A percentile compares a stretch with the other conserved stretches of the same genome.
phyloP scores from a whole-genome alignment of 176 grass and related monocot species.

The Eragrostis nindensis region DNA sequence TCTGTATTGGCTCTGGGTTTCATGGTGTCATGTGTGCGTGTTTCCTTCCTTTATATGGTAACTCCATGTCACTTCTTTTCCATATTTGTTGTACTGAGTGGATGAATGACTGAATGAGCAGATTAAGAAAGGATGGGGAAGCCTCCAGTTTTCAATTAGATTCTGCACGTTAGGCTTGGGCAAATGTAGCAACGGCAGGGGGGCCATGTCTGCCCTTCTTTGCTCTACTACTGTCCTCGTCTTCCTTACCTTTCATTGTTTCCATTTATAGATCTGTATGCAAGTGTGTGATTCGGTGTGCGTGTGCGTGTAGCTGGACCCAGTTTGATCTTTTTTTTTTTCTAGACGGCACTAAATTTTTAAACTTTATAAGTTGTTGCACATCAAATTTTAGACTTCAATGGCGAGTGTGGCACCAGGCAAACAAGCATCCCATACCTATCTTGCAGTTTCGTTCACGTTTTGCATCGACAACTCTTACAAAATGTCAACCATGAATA shows the following conservation, averaged over 20 bases:
- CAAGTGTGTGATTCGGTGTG: no score
- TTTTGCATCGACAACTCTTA: no score
- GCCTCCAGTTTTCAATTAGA: background rate
- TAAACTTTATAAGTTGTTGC: no score
- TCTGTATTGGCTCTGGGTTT: background rate
- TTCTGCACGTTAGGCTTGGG: background rate
- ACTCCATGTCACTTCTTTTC: background rate
- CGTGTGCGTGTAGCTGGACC: no score
- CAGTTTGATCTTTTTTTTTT: no score
- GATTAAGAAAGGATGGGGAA: background rate
- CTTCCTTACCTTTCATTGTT: background rate
- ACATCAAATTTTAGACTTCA: no score
- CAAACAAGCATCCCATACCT: no score
- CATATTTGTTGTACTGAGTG: background rate
- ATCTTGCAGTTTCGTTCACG: no score
- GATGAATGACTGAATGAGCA: background rate
- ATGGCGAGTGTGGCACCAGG: no score
- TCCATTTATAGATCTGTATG: background rate
- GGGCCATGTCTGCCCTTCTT: background rate
- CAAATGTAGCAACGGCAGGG: background rate
- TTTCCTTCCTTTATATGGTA: constrained; percentile 12
- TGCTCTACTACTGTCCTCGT: background rate
- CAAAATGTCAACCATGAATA: no score
- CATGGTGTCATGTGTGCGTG: background rate
- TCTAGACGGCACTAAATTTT: no score